A percentile compares a stretch with the other conserved stretches of the same genome.
These are phyloP conservation scores for Corchorus capsularis DNA, from an alignment of 345 rosid species.

Conservation along the genomic window DNA sequence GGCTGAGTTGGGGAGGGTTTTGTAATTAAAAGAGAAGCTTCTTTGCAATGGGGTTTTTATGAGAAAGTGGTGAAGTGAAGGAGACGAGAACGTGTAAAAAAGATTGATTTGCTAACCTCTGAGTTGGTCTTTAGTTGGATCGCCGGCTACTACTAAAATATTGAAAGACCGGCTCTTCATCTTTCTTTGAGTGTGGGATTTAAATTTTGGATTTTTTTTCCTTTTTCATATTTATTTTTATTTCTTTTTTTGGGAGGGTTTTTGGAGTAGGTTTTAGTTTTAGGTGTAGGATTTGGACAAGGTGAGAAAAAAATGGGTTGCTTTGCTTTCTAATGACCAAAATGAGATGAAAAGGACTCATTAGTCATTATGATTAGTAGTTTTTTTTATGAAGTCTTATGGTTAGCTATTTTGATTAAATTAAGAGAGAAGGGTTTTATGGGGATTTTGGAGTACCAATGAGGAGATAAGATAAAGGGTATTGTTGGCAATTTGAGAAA, in stretches of 20 bases:
- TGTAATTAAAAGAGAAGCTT: constrained; percentile 10
- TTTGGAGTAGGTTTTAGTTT: neutral
- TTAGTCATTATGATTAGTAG: neutral
- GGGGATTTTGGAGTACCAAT: neutral
- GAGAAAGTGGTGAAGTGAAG: constrained; percentile 4
- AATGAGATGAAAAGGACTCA: neutral
- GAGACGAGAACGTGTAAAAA: constrained; percentile 5
- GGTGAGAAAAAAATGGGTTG: neutral
- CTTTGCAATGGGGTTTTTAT: neutral
- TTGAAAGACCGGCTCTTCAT: neutral
- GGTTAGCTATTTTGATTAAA: neutral
- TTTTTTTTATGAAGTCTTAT: neutral
- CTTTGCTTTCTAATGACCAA: constrained; percentile 13
- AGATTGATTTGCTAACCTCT: too few relatives aligned
- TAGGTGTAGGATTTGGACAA: constrained; percentile 8
- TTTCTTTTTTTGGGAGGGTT: too few relatives aligned
- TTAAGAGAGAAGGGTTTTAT: neutral
- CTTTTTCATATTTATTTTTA: neutral
- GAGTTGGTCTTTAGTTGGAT: constrained; percentile 14
- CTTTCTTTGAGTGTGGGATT: neutral
- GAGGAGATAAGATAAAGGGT: neutral
- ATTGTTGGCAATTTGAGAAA: neutral
- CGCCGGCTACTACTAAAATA: neutral
- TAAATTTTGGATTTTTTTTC: neutral
- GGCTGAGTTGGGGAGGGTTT: neutral